Percentiles rank a stretch among this genome's conserved stretches.
Evolutionary conservation across 208 protist species (phyloP).

Genomic region (Eutreptiella sp.): DNA sequence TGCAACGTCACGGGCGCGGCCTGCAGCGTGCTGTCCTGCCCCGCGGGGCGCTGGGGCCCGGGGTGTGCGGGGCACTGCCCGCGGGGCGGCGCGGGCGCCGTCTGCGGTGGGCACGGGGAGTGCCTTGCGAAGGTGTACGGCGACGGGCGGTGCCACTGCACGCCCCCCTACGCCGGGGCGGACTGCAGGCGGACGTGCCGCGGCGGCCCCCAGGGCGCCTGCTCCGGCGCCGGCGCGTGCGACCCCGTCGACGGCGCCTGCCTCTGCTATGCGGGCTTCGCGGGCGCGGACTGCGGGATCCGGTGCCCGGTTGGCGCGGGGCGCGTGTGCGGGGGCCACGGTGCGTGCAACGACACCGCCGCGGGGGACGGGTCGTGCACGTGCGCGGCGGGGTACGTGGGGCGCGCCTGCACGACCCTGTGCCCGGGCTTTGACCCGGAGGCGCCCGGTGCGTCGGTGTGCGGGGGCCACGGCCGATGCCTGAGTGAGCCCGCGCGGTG

Average conservation of each 20-base stretch:
- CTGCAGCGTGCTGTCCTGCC: slow-evolving; percentile 14
- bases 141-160: slow-evolving; percentile 32
- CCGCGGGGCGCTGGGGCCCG: slow-evolving; percentile 10
- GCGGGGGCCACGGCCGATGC: slow-evolving; percentile 17
- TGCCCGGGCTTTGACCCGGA: neutral
- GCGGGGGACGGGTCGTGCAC: slow-evolving; percentile 16
- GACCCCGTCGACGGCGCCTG: neutral
- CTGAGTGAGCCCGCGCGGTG: neutral
- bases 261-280: slow-evolving; percentile 30
- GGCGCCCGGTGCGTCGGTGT: slow-evolving; percentile 4
- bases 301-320: slow-evolving; percentile 19
- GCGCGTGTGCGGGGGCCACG: slow-evolving; percentile 17
- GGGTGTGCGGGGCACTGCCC: slow-evolving; percentile 5
- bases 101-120: slow-evolving; percentile 24
- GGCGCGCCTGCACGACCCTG: slow-evolving; percentile 1
- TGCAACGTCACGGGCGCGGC: neutral
- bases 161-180: neutral
- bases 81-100: neutral
- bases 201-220: neutral
- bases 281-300: slow-evolving; percentile 18
- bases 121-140: slow-evolving; percentile 1
- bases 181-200: slow-evolving; percentile 16
- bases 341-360: slow-evolving; percentile 10
- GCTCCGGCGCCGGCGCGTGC: slow-evolving; percentile 12
- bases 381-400: slow-evolving; percentile 4